phyloP scores from a whole-genome alignment of 441 rosid species.

The Croton setiger region DNA sequence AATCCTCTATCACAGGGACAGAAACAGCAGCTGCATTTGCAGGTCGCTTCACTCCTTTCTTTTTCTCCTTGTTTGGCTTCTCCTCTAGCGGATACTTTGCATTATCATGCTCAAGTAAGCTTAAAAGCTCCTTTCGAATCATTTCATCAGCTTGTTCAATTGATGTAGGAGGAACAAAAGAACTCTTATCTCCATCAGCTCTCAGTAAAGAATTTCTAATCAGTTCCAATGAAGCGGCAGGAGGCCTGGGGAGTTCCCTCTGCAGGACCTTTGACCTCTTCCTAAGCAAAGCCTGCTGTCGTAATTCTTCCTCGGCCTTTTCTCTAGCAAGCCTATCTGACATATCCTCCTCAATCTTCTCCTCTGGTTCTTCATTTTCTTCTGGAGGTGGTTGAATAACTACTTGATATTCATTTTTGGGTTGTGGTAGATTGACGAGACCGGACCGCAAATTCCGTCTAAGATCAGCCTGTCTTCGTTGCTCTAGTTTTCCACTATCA shows the following conservation, averaged over 20 bases:
- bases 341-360: conserved; percentile 99
- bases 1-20: conserved; percentile 66
- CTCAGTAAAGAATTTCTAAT: conserved; percentile 77
- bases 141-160: conserved; percentile 93
- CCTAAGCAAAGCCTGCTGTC: conserved; percentile 76
- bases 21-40: conserved; percentile 48
- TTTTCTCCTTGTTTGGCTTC: conserved; percentile 63
- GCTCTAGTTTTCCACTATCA: conserved; percentile 75
- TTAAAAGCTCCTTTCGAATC: conserved; percentile 73
- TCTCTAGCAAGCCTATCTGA: conserved; percentile 87
- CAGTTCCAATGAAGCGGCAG: conserved; percentile 79
- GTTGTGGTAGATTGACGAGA: conserved; percentile 77
- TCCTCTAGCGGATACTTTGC: conserved; percentile 95
- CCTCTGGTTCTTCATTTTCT: conserved; percentile 81
- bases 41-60: conserved; percentile 68
- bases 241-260: conserved; percentile 96
- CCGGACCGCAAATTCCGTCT: conserved; percentile 78
- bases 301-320: conserved; percentile 93
- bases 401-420: conserved; percentile 92
- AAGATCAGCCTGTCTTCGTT: conserved; percentile 70
- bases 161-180: conserved; percentile 85
- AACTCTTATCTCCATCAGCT: conserved; percentile 87
- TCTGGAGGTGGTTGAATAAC: conserved; percentile 78
- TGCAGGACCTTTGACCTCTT: conserved; percentile 98
- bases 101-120: conserved; percentile 86